Percentiles rank a stretch among this genome's conserved stretches.
Conservation (phyloP, 495 filamentous ascomycete genomes). For the Xylaria bambusicola region DNA sequence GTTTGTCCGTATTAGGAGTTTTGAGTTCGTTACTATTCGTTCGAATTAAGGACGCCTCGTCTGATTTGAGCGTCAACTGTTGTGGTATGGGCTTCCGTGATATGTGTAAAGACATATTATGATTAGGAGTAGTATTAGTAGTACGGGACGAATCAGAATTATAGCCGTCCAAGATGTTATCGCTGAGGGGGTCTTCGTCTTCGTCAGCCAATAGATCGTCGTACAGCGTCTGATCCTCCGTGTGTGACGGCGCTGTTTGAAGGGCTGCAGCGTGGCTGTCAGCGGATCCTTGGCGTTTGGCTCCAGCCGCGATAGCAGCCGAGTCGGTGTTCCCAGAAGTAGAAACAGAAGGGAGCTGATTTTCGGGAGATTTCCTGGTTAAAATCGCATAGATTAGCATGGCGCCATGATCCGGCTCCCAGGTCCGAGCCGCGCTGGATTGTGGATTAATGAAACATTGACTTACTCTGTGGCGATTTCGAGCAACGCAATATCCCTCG, state of each 20-base stretch:
- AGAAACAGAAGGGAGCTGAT: slow-evolving; percentile 26
- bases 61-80: slow-evolving; percentile 45
- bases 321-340: slow-evolving; percentile 18
- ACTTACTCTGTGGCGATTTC: slow-evolving; percentile 28
- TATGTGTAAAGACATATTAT: slow-evolving; percentile 45
- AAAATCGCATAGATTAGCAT: slow-evolving; percentile 31
- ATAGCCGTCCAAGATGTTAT: slow-evolving; percentile 36
- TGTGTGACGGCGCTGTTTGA: slow-evolving; percentile 38
- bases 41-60: slow-evolving; percentile 30
- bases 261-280: slow-evolving; percentile 38
- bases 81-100: slow-evolving; percentile 50
- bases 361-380: slow-evolving; percentile 28
- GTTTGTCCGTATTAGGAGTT: slow-evolving; percentile 49
- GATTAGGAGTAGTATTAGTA: slow-evolving; percentile 31
- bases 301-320: slow-evolving; percentile 35
- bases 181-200: slow-evolving; percentile 37
- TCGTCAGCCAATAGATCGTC: slow-evolving; percentile 42
- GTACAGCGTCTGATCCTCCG: slow-evolving; percentile 26
- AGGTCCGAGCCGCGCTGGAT: slow-evolving; percentile 18
- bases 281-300: slow-evolving; percentile 37
- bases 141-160: slow-evolving; percentile 35
- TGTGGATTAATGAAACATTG: slow-evolving; percentile 29
- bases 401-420: not conserved
- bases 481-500: slow-evolving; percentile 16
- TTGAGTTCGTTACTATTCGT: slow-evolving; percentile 30